Evolutionary conservation across 352 stramenopile species (phyloP).

Genomic region (Blastocystis hominis): DNA sequence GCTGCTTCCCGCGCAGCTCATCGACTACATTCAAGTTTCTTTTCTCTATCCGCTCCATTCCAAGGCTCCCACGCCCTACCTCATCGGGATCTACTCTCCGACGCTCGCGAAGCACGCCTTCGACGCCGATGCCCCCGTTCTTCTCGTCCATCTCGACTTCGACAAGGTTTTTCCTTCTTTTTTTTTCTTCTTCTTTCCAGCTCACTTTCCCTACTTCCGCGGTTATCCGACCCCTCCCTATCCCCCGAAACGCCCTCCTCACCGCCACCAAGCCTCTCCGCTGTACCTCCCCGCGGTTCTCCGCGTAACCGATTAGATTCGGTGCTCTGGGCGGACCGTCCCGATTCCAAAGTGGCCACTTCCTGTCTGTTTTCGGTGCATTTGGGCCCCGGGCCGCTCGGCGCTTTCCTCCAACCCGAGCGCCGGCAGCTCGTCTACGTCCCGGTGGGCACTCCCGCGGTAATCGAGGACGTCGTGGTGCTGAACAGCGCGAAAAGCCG

Average conservation of each 20-base stretch:
- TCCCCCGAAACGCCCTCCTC: not conserved
- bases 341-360: not conserved
- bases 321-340: not conserved
- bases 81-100: conserved; percentile 22
- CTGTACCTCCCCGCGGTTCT: not conserved
- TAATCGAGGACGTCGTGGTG: not conserved
- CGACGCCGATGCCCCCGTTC: not conserved
- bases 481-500: not conserved
- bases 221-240: not conserved
- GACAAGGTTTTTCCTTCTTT: conserved; percentile 13
- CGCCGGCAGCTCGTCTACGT: not conserved
- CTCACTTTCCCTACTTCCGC: not conserved
- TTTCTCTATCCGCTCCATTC: not conserved
- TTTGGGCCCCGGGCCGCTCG: not conserved
- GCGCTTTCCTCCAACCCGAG: not conserved
- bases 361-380: not conserved
- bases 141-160: conserved; percentile 39
- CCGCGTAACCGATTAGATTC: not conserved
- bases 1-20: conserved; percentile 10
- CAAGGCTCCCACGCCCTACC: conserved; percentile 30
- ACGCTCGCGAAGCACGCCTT: not conserved
- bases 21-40: conserved; percentile 37
- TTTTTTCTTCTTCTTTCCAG: not conserved
- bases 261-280: not conserved
- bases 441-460: not conserved